phyloP scores from a whole-genome alignment of 2,329 filamentous ascomycete species.

The Claviceps sp. region DNA sequence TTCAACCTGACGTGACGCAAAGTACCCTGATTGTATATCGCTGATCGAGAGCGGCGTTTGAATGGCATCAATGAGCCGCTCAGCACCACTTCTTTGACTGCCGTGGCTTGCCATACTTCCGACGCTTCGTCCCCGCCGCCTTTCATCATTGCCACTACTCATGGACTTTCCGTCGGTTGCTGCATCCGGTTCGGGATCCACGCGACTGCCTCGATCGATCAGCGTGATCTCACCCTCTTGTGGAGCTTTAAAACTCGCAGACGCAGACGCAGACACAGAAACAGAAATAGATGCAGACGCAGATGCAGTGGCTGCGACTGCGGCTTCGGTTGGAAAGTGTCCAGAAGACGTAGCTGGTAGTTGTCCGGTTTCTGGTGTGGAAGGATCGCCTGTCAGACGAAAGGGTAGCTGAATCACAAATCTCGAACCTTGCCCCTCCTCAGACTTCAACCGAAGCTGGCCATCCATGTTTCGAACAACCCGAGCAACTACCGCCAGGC shows the following conservation, averaged over 20 bases:
- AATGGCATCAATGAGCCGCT: conserved; percentile 59
- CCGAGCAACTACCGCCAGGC: conserved; percentile 76
- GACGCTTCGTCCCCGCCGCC: conserved; percentile 18
- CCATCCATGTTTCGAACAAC: conserved; percentile 86
- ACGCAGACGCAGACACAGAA: conserved; percentile 9
- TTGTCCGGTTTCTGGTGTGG: conserved; percentile 11
- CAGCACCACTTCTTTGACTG: conserved; percentile 49
- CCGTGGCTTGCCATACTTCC: conserved; percentile 27
- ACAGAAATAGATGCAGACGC: conserved; percentile 9
- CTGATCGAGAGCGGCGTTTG: conserved; percentile 40
- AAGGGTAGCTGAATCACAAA: conserved; percentile 75
- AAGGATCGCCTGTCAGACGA: conserved; percentile 36
- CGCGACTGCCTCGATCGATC: conserved; percentile 32
- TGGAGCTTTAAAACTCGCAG: conserved; percentile 14
- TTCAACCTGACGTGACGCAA: conserved; percentile 8
- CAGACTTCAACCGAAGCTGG: conserved; percentile 71
- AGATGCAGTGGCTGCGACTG: conserved; percentile 1
- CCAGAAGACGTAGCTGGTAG: background rate
- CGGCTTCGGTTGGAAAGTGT: background rate
- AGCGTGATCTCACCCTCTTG: conserved; percentile 46
- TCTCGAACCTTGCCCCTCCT: conserved; percentile 66
- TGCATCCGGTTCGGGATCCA: conserved; percentile 9
- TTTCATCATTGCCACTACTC: conserved; percentile 10
- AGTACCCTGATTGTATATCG: conserved; percentile 21
- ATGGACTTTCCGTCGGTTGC: conserved; percentile 3